Percentiles rank a stretch among this genome's conserved stretches.
These are phyloP conservation scores for Xylaria bambusicola DNA, from an alignment of 495 filamentous ascomycete genomes.

Conservation along the genomic window DNA sequence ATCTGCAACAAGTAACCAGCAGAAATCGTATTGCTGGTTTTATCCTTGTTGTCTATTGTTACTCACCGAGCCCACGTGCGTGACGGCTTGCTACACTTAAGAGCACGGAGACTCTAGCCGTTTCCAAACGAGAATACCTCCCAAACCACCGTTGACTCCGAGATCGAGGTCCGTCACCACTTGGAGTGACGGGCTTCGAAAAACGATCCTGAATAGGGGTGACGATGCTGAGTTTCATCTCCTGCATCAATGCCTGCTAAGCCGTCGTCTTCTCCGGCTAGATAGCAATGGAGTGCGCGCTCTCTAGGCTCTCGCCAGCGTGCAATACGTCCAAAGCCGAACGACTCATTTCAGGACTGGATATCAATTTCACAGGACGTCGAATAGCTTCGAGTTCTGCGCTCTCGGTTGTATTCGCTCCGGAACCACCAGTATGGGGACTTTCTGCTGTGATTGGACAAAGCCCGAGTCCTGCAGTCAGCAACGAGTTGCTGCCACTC, in stretches of 20 bases:
- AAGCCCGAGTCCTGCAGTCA: constrained; percentile 40
- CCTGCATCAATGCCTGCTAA: constrained; percentile 15
- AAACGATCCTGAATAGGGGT: not conserved
- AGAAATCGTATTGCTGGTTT: constrained; percentile 14
- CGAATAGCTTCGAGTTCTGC: constrained; percentile 30
- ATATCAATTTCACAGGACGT: constrained; percentile 24
- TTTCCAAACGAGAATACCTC: not conserved
- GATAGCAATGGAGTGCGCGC: not conserved
- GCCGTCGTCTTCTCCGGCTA: constrained; percentile 18
- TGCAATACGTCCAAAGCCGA: constrained; percentile 36
- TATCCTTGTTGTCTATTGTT: constrained; percentile 16
- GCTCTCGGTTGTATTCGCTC: constrained; percentile 23
- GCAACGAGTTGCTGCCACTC: constrained; percentile 34
- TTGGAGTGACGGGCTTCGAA: constrained; percentile 1
- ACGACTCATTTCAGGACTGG: constrained; percentile 23
- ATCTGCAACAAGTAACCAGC: not conserved
- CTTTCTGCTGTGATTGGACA: constrained; percentile 31
- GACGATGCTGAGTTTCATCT: constrained; percentile 12
- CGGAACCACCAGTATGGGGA: constrained; percentile 18
- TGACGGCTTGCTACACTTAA: not conserved
- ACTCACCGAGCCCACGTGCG: too few species aligned
- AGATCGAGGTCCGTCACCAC: too few species aligned
- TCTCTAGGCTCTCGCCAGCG: constrained; percentile 19
- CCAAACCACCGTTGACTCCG: not conserved
- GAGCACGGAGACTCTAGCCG: not conserved